Base-by-base conservation (phyloP, 805 yeast genomes). In the Zygotorulaspora florentina region DNA sequence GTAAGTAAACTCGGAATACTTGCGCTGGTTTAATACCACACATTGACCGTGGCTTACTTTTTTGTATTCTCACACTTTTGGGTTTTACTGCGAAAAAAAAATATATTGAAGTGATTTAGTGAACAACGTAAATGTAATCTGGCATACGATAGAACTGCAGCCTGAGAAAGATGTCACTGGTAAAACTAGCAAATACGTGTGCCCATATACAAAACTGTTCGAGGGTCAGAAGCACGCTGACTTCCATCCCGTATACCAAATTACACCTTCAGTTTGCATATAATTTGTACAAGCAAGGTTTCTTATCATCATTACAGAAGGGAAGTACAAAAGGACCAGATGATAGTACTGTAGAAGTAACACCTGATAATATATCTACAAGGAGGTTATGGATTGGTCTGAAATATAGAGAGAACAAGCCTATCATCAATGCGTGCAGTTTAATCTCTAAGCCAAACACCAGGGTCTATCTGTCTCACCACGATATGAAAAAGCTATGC, bases 271-370 rank as follows among this genome's bases (percentile, higher is more conserved):
- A 85, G 58, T 76, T 93, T 40, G 87, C 95, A 11, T 71, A 86
- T 43, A 91, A 89, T 29, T 76, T 93, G 31, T 87, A 91, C 70
- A 85, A 84, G 53, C 95, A 90, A 67, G 99, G 99, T 0, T 88
- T 91, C 63, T 71, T 93, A 36, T 77, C 89, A 1, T 78, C 89
- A 2, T 76, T 93, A 42, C 95, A 87, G 59, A 79, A 87, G 59
- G 99, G 99, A 2, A 85, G 91, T 8, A 71, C 79, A 1, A 63
- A 76, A 8, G 96, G 96, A 1, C 98, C 99, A 11, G 98, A 93
- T 64, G 62, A 70, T 37, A 71, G 70, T 1, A 84, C 90, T 0
- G 80, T 80, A 3, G 89, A 84, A 35, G 85, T 81, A 17, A 89
- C 98, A 0, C 89, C 85, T 28, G 96, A 87, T 62, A 90, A 91